Percentiles rank a stretch among this genome's conserved stretches.
phyloP scores from a whole-genome alignment of 1,284 basidiomycete genomes.

The Papiliotrema laurentii region DNA sequence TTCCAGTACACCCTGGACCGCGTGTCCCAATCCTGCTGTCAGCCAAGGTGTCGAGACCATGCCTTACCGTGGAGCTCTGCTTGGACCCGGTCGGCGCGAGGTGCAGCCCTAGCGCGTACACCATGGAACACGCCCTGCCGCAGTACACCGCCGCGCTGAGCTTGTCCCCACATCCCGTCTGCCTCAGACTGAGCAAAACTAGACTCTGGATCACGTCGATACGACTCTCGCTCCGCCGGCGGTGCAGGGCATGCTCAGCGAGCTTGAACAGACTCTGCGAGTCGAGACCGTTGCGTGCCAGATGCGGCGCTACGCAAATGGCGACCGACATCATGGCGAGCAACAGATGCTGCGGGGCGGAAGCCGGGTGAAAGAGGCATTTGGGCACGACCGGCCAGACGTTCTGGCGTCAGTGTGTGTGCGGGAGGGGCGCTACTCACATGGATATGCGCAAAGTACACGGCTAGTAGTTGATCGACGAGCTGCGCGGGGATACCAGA shows the following conservation, averaged over 20 bases:
- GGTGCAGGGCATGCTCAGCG: conserved; percentile 29
- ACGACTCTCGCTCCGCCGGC: conserved; percentile 23
- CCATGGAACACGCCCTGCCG: conserved; percentile 47
- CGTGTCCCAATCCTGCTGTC: conserved; percentile 32
- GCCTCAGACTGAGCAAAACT: conserved; percentile 47
- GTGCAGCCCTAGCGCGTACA: conserved; percentile 49
- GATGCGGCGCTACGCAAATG: conserved; percentile 24
- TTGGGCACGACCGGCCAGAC: conserved; percentile 47
- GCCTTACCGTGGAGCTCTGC: conserved; percentile 16
- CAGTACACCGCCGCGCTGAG: conserved; percentile 45
- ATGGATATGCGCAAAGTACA: conserved; percentile 36
- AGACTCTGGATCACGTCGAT: conserved; percentile 44
- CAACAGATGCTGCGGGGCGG: conserved; percentile 29
- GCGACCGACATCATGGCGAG: conserved; percentile 41
- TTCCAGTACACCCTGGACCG: conserved; percentile 49
- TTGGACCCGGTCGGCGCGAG: conserved; percentile 8
- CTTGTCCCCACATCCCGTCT: conserved; percentile 49
- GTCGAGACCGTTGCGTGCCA: conserved; percentile 53
- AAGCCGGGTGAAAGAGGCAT: conserved; percentile 37
- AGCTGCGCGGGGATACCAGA: conserved; percentile 11
- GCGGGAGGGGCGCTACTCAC: conserved; percentile 4
- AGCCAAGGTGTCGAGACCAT: background rate
- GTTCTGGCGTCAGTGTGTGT: conserved; percentile 20
- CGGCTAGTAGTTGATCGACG: conserved; percentile 28
- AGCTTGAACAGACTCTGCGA: conserved; percentile 56